Conservation (phyloP, 306 rosid species). For the Casuarina equisetifolia region DNA sequence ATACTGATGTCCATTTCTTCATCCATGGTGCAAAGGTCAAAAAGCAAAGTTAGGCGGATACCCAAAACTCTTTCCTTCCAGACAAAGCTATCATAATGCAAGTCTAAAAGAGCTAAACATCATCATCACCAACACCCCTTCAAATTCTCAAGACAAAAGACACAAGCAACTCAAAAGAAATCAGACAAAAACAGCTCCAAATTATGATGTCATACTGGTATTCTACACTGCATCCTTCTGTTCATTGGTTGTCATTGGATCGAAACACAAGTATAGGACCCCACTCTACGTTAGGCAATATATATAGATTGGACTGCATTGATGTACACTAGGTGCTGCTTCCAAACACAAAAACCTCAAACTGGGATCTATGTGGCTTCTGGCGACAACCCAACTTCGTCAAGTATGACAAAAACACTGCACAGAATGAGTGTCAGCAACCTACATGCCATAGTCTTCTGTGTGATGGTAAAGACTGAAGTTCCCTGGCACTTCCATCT, state of each 20-base stretch:
- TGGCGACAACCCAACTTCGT: slow-evolving; percentile 26
- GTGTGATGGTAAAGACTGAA: slow-evolving; percentile 55
- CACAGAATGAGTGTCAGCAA: slow-evolving; percentile 36
- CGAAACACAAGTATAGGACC: slow-evolving; percentile 1
- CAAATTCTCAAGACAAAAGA: slow-evolving; percentile 9
- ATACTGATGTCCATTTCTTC: background rate
- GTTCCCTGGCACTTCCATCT: slow-evolving; percentile 58
- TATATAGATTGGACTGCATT: background rate
- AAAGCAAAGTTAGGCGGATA: background rate
- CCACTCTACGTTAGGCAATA: slow-evolving; percentile 20
- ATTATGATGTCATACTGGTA: slow-evolving; percentile 21
- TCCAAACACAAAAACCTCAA: slow-evolving; percentile 23
- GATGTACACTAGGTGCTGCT: background rate
- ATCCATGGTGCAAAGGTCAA: slow-evolving; percentile 11
- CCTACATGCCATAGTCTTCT: slow-evolving; percentile 62
- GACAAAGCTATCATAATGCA: background rate
- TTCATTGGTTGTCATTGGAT: background rate
- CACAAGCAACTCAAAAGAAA: slow-evolving; percentile 14
- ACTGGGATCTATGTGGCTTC: slow-evolving; percentile 21
- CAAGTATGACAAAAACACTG: slow-evolving; percentile 1
- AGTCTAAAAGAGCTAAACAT: slow-evolving; percentile 10
- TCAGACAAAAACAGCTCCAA: slow-evolving; percentile 17
- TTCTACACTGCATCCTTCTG: slow-evolving; percentile 32
- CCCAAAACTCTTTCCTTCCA: background rate
- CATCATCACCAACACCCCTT: slow-evolving; percentile 5